Evolutionary conservation across 352 stramenopile species (phyloP).

Genomic region (Globisporangium yorkense): DNA sequence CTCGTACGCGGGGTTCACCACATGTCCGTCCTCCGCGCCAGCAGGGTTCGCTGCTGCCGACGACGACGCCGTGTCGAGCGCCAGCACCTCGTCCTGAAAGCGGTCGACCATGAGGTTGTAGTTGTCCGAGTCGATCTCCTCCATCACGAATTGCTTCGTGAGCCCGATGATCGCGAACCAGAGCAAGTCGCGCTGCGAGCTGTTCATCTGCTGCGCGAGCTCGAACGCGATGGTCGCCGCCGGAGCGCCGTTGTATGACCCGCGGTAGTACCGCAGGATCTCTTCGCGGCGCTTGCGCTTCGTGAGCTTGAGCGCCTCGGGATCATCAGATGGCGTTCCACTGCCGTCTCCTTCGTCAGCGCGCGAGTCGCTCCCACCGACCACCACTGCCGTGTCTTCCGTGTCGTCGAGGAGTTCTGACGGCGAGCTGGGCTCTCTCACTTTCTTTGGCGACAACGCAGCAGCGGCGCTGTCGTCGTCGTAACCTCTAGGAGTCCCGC

Average conservation of each 20-base stretch:
- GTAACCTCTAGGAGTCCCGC: conserved; percentile 18
- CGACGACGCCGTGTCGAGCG: conserved; percentile 33
- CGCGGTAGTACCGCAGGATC: conserved; percentile 92
- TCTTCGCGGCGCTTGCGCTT: conserved; percentile 64
- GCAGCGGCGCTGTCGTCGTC: conserved; percentile 16
- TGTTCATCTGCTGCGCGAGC: conserved; percentile 81
- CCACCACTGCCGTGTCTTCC: neutral
- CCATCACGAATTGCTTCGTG: conserved; percentile 93
- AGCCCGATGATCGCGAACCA: conserved; percentile 97
- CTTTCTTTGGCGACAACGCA: conserved; percentile 7
- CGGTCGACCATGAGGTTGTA: conserved; percentile 88
- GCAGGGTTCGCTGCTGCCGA: conserved; percentile 27
- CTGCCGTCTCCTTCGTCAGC: conserved; percentile 12
- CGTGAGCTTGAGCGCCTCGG: conserved; percentile 22
- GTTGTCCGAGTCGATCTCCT: conserved; percentile 90
- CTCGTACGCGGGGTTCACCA: conserved; percentile 52
- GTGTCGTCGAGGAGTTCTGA: neutral
- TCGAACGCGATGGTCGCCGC: conserved; percentile 77
- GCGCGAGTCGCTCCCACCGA: neutral
- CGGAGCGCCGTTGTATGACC: conserved; percentile 81
- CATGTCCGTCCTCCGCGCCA: conserved; percentile 14
- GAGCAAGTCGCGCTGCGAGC: conserved; percentile 84
- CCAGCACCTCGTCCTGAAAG: conserved; percentile 91
- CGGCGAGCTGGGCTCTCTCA: conserved; percentile 8
- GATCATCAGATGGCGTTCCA: conserved; percentile 10